A percentile compares a stretch with the other conserved stretches of the same genome.
These are phyloP conservation scores for Neocatenulostroma microsporum DNA, from an alignment of 2,329 filamentous ascomycete genomes.

Conservation along the genomic window DNA sequence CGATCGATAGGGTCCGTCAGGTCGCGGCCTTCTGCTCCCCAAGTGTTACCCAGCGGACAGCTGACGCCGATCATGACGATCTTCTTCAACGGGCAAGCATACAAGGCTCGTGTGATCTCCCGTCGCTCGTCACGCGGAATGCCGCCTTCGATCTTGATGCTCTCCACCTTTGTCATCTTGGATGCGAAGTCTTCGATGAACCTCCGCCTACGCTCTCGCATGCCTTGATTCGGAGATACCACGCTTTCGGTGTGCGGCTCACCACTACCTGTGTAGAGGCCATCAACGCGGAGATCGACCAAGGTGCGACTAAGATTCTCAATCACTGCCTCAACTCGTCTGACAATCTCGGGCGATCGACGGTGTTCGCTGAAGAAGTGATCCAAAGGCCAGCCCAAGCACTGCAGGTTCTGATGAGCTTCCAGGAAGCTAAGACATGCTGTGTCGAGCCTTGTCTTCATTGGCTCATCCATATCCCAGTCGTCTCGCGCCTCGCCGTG, in stretches of 20 bases:
- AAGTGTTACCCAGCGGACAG: constrained; percentile 39
- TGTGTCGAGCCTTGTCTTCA: constrained; percentile 9
- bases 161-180: constrained; percentile 34
- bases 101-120: constrained; percentile 37
- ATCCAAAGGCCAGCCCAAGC: constrained; percentile 41
- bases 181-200: constrained; percentile 39
- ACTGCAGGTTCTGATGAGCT: constrained; percentile 36
- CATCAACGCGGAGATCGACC: constrained; percentile 37
- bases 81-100: constrained; percentile 36
- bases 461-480: no score
- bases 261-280: constrained; percentile 17
- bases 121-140: constrained; percentile 42
- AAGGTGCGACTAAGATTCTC: constrained; percentile 34
- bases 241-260: constrained; percentile 20
- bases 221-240: background rate
- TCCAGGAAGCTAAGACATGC: constrained; percentile 36
- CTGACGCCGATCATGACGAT: constrained; percentile 40
- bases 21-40: constrained; percentile 32
- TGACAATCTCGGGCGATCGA: constrained; percentile 20
- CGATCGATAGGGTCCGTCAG: constrained; percentile 17
- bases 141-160: constrained; percentile 42
- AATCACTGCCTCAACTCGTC: constrained; percentile 26
- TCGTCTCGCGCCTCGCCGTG: no score
- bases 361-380: constrained; percentile 35
- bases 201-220: constrained; percentile 17